Conservation (phyloP, 306 rosid genomes). For the Abrus precatorius region DNA sequence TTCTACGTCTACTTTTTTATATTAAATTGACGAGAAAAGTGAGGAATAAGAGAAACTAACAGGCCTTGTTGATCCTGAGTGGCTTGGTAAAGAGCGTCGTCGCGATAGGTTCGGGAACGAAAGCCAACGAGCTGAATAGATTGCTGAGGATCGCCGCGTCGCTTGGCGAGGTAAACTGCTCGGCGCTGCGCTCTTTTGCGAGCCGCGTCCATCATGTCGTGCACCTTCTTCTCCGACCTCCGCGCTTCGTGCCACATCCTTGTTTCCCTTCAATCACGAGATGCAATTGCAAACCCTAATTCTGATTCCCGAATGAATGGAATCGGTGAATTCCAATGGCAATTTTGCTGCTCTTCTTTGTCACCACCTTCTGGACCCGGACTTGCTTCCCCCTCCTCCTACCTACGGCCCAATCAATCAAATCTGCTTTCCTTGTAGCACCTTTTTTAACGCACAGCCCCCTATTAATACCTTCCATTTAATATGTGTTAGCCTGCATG, state of each 20-base stretch:
- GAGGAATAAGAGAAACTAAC: slow-evolving; percentile 53
- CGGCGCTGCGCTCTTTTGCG: slow-evolving; percentile 96
- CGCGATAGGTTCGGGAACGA: slow-evolving; percentile 87
- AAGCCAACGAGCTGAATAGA: slow-evolving; percentile 79
- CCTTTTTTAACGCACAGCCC: no score
- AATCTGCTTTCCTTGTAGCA: not conserved
- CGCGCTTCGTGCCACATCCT: slow-evolving; percentile 99
- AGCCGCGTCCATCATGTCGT: slow-evolving; percentile 99
- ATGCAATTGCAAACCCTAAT: slow-evolving; percentile 53
- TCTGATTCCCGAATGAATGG: not conserved
- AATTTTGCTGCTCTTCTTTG: no score
- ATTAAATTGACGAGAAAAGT: not conserved
- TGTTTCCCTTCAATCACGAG: slow-evolving; percentile 16
- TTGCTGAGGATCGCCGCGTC: slow-evolving; percentile 98
- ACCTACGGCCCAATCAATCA: not conserved
- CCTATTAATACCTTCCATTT: no score
- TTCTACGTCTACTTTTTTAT: no score
- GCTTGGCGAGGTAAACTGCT: slow-evolving; percentile 87
- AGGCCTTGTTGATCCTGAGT: slow-evolving; percentile 97
- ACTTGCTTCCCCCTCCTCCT: not conserved
- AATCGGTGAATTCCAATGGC: not conserved
- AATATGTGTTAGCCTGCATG: no score
- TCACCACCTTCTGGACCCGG: no score
- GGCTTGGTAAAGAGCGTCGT: slow-evolving; percentile 93
- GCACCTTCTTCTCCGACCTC: slow-evolving; percentile 97